A percentile compares a stretch with the other conserved stretches of the same genome.
phyloP scores from a whole-genome alignment of 768 basidiomycete genomes.

The Tricholomella constricta region DNA sequence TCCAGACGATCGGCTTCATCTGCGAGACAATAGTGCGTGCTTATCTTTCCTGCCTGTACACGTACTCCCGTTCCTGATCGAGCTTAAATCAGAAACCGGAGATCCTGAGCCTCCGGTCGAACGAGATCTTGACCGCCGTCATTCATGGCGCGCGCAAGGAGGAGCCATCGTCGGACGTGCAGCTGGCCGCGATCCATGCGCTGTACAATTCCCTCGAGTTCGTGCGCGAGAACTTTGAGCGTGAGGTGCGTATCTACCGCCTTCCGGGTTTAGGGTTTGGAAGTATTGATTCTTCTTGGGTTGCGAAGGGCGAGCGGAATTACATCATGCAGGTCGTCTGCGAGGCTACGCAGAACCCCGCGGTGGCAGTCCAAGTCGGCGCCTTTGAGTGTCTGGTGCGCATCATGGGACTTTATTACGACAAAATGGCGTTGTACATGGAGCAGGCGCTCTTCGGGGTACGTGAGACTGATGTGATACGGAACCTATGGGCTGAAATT shows the following conservation, averaged over 20 bases:
- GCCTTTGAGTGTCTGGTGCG: slow-evolving; percentile 94
- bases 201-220: slow-evolving; percentile 96
- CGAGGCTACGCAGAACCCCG: slow-evolving; percentile 89
- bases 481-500: slow-evolving; percentile 15
- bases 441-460: slow-evolving; percentile 98
- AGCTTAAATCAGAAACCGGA: slow-evolving; percentile 78
- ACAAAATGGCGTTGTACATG: slow-evolving; percentile 99
- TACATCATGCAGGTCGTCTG: slow-evolving; percentile 99
- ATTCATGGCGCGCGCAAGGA: slow-evolving; percentile 98
- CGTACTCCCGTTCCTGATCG: slow-evolving; percentile 11
- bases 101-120: slow-evolving; percentile 83
- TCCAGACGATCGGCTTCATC: slow-evolving; percentile 96
- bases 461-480: slow-evolving; percentile 33
- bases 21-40: slow-evolving; percentile 92
- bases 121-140: slow-evolving; percentile 97
- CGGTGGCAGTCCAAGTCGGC: slow-evolving; percentile 86
- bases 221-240: slow-evolving; percentile 96
- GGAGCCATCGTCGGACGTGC: slow-evolving; percentile 88
- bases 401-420: slow-evolving; percentile 98
- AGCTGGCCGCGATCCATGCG: slow-evolving; percentile 89
- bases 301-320: slow-evolving; percentile 88
- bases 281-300: slow-evolving; percentile 13
- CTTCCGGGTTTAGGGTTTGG: background rate
- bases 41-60: background rate
- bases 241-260: slow-evolving; percentile 71